Conservation (phyloP, 2,329 filamentous ascomycete species). For the Colletotrichum sp. region DNA sequence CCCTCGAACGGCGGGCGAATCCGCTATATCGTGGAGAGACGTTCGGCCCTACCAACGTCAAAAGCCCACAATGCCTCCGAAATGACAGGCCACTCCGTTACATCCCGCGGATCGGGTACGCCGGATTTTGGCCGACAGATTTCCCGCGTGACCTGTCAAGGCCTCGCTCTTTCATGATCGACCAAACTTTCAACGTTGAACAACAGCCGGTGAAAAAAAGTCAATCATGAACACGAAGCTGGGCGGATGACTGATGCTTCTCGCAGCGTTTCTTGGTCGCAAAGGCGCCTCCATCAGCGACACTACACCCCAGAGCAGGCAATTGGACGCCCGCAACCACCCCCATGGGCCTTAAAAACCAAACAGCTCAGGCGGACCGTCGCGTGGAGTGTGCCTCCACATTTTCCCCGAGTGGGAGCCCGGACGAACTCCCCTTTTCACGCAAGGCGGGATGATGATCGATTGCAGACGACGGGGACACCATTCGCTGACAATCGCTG, state of each 20-base stretch:
- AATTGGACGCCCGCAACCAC: background rate
- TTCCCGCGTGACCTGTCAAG: background rate
- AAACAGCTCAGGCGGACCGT: slow-evolving; percentile 11
- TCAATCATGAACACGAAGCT: background rate
- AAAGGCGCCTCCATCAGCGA: background rate
- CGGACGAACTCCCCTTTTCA: slow-evolving; percentile 21
- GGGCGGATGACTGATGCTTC: background rate
- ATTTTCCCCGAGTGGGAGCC: slow-evolving; percentile 21
- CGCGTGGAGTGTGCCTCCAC: slow-evolving; percentile 19
- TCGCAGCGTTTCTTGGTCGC: background rate
- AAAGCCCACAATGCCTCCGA: slow-evolving; percentile 20
- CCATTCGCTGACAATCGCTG: slow-evolving; percentile 1
- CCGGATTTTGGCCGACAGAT: slow-evolving; percentile 15
- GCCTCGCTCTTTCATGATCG: background rate
- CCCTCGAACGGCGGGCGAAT: background rate
- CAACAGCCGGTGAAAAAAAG: background rate
- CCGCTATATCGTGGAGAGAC: slow-evolving; percentile 14
- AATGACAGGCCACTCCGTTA: slow-evolving; percentile 10
- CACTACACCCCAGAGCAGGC: background rate
- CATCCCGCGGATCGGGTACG: slow-evolving; percentile 2
- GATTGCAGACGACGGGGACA: slow-evolving; percentile 3
- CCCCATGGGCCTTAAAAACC: background rate
- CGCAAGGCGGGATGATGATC: slow-evolving; percentile 19
- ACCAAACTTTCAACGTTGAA: background rate
- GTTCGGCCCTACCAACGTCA: slow-evolving; percentile 14